Evolutionary conservation across 1,139 yeast species (phyloP).

Genomic region (Eremothecium coryli): DNA sequence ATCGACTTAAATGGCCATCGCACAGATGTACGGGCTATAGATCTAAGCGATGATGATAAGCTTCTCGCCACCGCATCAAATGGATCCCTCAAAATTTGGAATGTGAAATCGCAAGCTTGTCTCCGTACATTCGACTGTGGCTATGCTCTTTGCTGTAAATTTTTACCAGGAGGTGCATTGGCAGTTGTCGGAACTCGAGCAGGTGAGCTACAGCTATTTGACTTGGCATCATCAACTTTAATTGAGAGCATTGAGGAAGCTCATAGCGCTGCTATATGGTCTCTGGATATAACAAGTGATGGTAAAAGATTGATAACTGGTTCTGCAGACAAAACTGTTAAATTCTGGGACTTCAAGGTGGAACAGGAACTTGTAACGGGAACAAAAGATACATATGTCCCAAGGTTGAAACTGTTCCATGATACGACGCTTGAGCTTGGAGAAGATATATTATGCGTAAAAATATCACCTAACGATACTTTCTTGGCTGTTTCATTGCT

Average conservation of each 20-base stretch:
- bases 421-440: slow-evolving; percentile 72
- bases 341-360: slow-evolving; percentile 78
- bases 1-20: slow-evolving; percentile 81
- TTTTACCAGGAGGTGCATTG: slow-evolving; percentile 85
- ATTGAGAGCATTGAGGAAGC: slow-evolving; percentile 64
- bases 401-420: slow-evolving; percentile 56
- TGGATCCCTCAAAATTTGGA: slow-evolving; percentile 86
- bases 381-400: slow-evolving; percentile 40
- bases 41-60: slow-evolving; percentile 71
- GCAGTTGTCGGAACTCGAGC: slow-evolving; percentile 85
- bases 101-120: slow-evolving; percentile 60
- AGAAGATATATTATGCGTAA: slow-evolving; percentile 78
- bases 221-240: slow-evolving; percentile 70
- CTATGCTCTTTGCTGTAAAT: slow-evolving; percentile 70
- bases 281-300: slow-evolving; percentile 76
- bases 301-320: slow-evolving; percentile 85
- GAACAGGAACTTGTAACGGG: slow-evolving; percentile 65
- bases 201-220: slow-evolving; percentile 79
- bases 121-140: slow-evolving; percentile 85
- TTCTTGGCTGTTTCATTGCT: slow-evolving; percentile 74
- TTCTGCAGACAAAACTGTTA: slow-evolving; percentile 83
- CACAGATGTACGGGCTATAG: slow-evolving; percentile 76
- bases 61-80: slow-evolving; percentile 84
- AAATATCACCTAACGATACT: slow-evolving; percentile 72
- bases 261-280: slow-evolving; percentile 85